Percentiles rank a stretch among this genome's conserved stretches.
phyloP scores from a whole-genome alignment of 140 eudicot genomes.

The Stevia rebaudiana region DNA sequence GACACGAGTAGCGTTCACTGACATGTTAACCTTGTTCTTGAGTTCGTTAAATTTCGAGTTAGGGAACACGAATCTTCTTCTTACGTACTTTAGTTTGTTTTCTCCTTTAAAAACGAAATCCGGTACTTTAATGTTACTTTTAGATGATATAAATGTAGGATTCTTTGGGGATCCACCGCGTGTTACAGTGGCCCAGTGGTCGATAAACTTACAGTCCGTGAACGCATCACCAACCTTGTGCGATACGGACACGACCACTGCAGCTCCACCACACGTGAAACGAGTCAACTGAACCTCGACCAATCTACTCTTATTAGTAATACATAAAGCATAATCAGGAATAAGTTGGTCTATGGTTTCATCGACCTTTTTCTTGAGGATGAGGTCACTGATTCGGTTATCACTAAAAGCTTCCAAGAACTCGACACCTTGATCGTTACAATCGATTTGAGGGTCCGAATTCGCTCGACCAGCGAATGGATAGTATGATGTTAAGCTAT shows the following conservation, averaged over 20 bases:
- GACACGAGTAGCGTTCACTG: constrained; percentile 5
- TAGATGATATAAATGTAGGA: neutral
- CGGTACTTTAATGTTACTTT: neutral
- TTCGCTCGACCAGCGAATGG: constrained; percentile 34
- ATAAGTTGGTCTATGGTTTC: neutral
- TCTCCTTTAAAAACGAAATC: neutral
- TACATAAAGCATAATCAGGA: neutral
- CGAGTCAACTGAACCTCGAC: constrained; percentile 13
- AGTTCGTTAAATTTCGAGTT: constrained; percentile 10
- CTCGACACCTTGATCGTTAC: constrained; percentile 34
- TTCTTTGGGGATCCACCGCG: neutral
- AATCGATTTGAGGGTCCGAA: constrained; percentile 20
- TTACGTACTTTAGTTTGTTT: neutral
- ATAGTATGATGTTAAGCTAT: constrained; percentile 28
- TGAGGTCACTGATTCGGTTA: neutral
- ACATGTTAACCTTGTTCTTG: neutral
- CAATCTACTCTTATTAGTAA: neutral
- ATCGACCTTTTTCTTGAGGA: neutral
- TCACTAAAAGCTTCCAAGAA: constrained; percentile 29
- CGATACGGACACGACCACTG: neutral
- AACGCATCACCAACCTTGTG: constrained; percentile 8
- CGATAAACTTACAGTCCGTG: neutral
- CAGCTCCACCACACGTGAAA: constrained; percentile 9
- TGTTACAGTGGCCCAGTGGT: constrained; percentile 27
- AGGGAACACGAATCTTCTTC: neutral